Conservation (phyloP, 768 basidiomycete genomes). For the Phlebiopsis flavidoalba region DNA sequence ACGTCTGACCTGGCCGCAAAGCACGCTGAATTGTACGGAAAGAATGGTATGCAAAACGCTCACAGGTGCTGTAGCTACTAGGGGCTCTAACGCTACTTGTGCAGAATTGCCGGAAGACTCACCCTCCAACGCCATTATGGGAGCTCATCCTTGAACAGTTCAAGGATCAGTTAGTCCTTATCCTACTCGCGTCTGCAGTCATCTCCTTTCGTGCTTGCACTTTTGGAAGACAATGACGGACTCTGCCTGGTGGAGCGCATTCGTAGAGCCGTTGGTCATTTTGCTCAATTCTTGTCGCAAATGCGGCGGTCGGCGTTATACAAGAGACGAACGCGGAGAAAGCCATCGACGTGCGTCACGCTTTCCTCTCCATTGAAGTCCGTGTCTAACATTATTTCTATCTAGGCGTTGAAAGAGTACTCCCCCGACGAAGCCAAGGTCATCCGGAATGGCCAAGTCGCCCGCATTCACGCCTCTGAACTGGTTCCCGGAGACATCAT, state of each 20-base stretch:
- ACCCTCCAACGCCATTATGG: conserved; percentile 86
- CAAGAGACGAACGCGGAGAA: conserved; percentile 96
- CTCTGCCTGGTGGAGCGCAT: conserved; percentile 69
- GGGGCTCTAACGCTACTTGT: conserved; percentile 8
- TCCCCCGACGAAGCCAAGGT: conserved; percentile 96
- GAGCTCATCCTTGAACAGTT: conserved; percentile 97
- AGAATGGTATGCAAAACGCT: conserved; percentile 56
- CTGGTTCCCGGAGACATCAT: conserved; percentile 96
- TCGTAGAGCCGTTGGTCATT: conserved; percentile 94
- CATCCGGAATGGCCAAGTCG: conserved; percentile 62
- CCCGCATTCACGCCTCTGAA: conserved; percentile 77
- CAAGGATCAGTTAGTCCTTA: conserved; percentile 97
- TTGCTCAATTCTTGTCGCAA: conserved; percentile 92
- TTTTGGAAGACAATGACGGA: conserved; percentile 77
- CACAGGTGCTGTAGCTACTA: not conserved
- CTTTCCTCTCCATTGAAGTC: not conserved
- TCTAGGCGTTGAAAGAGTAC: conserved; percentile 91
- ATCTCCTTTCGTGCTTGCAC: conserved; percentile 87
- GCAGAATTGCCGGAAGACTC: conserved; percentile 92
- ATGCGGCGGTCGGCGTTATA: conserved; percentile 95
- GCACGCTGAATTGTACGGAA: conserved; percentile 78
- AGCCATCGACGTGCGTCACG: conserved; percentile 87
- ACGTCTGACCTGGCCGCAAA: conserved; percentile 59
- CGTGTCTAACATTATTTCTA: conserved; percentile 1
- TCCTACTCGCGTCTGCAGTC: conserved; percentile 89